Base-by-base conservation (phyloP, 179 eudicot species). In the Beta lomatogona region DNA sequence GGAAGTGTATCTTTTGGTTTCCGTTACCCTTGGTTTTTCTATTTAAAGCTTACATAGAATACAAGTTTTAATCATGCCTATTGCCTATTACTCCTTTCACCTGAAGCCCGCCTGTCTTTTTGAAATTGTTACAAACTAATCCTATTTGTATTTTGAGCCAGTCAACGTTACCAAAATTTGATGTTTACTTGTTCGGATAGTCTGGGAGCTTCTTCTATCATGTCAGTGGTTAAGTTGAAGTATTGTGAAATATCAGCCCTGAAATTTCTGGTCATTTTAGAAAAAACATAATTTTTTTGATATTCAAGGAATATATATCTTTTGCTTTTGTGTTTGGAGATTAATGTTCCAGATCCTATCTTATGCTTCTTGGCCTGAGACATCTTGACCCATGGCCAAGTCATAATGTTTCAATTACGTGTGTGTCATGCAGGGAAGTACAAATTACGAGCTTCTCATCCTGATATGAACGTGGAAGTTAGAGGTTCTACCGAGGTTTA, bases 401-500 rank as follows among this genome's bases (percentile, higher is more conserved):
- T 81, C 61, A 21, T 16, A 55, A 59, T 14, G 36, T 59, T 72
- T 74, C 41, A 75, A 78, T 31, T 50, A 46, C 66, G 58, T 44
- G 22, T 46, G 19, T 59, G 58, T 71, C 76, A 73, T 88, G 88
- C 84, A 97, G 99, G 99, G 73, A 93, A 84, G 73, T 97, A 94
- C 88, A 89, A 81, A 76, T 76, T 97, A 80, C 89, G 77, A 76
- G 98, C 99, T 87, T 92, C 97, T 28, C 95, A 88, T 82, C 86
- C 85, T 86, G 94, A 93, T 80, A 79, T 93, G 85, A 86, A 86
- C 83, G 87, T 97, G 73, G 91, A 93, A 86, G 90, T 85, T 80
- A 86, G 86, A 89, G 96, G 97, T 85, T 80, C 94, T 78, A 81
- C 89, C 10, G 98, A 93, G 97, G 99, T 94, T 60, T 73, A 82